These are phyloP conservation scores for Pistacia integerrima DNA, from an alignment of 345 rosid species.

Conservation along the genomic window DNA sequence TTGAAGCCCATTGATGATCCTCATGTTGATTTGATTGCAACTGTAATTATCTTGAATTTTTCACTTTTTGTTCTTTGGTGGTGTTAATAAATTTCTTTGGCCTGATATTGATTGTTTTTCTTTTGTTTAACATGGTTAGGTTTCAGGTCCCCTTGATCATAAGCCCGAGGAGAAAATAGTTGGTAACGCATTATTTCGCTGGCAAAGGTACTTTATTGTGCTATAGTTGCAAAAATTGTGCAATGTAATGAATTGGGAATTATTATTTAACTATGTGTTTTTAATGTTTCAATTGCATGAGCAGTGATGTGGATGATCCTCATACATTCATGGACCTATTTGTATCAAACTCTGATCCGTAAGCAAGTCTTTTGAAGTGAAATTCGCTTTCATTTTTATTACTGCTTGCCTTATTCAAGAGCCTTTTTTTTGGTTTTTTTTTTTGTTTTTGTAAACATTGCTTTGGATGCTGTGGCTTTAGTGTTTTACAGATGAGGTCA, in stretches of 20 bases:
- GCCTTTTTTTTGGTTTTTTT: neutral
- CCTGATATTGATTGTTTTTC: neutral
- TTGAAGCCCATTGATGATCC: conserved; percentile 93
- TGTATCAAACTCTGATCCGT: conserved; percentile 81
- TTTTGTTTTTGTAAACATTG: conserved; percentile 12
- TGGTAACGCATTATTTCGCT: conserved; percentile 78
- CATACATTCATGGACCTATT: conserved; percentile 89
- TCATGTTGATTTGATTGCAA: conserved; percentile 84
- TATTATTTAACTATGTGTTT: neutral
- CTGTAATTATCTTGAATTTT: conserved; percentile 48
- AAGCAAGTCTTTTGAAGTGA: conserved; percentile 27
- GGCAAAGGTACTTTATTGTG: conserved; percentile 62
- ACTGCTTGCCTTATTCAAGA: neutral
- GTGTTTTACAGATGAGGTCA: conserved; percentile 68
- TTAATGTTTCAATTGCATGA: conserved; percentile 3
- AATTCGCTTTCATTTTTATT: conserved; percentile 2
- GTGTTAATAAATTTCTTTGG: neutral
- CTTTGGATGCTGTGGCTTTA: conserved; percentile 31
- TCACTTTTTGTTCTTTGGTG: neutral
- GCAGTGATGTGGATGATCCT: conserved; percentile 86
- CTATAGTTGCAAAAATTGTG: neutral
- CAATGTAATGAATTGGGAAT: neutral
- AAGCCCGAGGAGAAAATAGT: conserved; percentile 53
- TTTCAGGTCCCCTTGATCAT: conserved; percentile 69
- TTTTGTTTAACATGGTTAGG: conserved; percentile 35